These are phyloP conservation scores for Arabidopsis hybrid DNA, from an alignment of 441 rosid species.

Conservation along the genomic window DNA sequence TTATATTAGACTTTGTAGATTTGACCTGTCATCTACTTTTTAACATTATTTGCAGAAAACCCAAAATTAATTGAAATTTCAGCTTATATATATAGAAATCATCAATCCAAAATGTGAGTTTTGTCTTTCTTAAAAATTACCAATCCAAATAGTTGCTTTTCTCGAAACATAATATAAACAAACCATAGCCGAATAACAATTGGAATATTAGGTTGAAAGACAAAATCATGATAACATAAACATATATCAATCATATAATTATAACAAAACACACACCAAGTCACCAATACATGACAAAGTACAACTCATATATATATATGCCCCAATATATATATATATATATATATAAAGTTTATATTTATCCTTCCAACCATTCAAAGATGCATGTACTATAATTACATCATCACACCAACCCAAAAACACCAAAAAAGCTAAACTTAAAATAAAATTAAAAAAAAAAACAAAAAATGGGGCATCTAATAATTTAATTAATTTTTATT, in stretches of 20 bases:
- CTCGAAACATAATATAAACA: background rate
- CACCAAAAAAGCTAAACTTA: conserved; percentile 20
- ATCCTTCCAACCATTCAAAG: conserved; percentile 45
- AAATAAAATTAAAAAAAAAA: background rate
- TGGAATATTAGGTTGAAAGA: conserved; percentile 3
- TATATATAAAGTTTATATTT: conserved; percentile 27
- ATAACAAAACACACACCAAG: conserved; percentile 32
- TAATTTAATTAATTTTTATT: conserved; percentile 14
- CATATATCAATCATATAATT: conserved; percentile 27
- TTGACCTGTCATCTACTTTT: too few species aligned
- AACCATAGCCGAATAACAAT: background rate
- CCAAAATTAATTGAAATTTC: background rate
- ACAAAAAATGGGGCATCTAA: conserved; percentile 12
- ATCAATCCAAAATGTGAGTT: background rate
- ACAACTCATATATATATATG: conserved; percentile 28
- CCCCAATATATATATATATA: conserved; percentile 31
- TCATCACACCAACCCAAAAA: conserved; percentile 42
- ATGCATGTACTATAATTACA: conserved; percentile 39
- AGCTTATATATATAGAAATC: background rate
- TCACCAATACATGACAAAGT: conserved; percentile 43
- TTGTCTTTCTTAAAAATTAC: background rate
- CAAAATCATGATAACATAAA: conserved; percentile 32
- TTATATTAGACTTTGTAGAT: too few species aligned
- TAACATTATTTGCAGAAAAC: background rate
- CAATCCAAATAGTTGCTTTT: conserved; percentile 6